Conservation (phyloP, 208 protist genomes). For the Crithidia bombi region DNA sequence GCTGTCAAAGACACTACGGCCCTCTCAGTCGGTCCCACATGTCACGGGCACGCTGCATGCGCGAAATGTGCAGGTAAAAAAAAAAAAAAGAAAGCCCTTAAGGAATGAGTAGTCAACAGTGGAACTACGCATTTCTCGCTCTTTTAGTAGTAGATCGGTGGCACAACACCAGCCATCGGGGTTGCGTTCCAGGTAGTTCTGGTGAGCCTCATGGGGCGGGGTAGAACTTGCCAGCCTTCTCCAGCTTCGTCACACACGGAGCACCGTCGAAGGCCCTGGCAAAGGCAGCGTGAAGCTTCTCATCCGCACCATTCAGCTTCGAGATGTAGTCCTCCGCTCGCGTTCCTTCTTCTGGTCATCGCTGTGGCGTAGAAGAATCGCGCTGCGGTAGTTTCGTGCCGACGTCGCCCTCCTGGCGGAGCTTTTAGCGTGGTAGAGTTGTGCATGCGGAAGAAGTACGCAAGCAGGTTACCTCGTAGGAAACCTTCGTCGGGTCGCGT, state of each 20-base stretch:
- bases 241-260: constrained; percentile 71
- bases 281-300: constrained; percentile 61
- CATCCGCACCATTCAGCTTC: constrained; percentile 66
- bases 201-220: constrained; percentile 89
- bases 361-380: constrained; percentile 92
- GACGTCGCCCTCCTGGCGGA: constrained; percentile 88
- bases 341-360: constrained; percentile 85
- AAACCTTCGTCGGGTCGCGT: constrained; percentile 82
- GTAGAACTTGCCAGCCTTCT: constrained; percentile 75
- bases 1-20: too few species aligned
- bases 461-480: constrained; percentile 87
- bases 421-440: constrained; percentile 95
- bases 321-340: constrained; percentile 81
- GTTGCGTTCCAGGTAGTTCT: constrained; percentile 87
- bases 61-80: too few species aligned
- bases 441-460: constrained; percentile 95
- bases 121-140: too few species aligned
- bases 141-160: too few species aligned
- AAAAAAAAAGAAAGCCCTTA: too few species aligned
- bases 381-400: constrained; percentile 96
- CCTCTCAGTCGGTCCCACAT: too few species aligned
- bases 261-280: constrained; percentile 70
- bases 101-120: too few species aligned
- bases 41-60: too few species aligned
- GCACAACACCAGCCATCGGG: constrained; percentile 73